Percentiles rank a stretch among this genome's conserved stretches.
Conservation (phyloP, 495 filamentous ascomycete species). For the Lophium mytilinum region DNA sequence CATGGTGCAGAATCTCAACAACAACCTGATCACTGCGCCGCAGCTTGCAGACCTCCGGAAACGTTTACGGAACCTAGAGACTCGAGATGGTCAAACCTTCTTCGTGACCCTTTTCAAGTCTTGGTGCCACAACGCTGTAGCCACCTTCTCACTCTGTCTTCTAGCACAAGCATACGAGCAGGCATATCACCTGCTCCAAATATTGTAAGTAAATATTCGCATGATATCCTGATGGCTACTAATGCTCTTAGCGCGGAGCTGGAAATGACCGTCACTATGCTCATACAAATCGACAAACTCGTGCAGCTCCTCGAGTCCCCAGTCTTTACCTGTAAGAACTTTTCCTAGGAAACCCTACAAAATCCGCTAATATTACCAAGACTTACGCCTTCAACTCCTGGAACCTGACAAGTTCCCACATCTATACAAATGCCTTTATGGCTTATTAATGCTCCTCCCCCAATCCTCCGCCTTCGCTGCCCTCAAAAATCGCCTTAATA, state of each 20-base stretch:
- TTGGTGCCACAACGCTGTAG: constrained; percentile 98
- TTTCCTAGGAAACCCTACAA: background rate
- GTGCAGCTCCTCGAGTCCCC: constrained; percentile 96
- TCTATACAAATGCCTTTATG: constrained; percentile 97
- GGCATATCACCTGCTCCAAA: constrained; percentile 91
- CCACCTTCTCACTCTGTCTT: constrained; percentile 91
- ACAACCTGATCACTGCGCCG: constrained; percentile 95
- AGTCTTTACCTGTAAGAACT: constrained; percentile 76
- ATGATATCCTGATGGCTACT: constrained; percentile 27
- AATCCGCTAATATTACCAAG: constrained; percentile 34
- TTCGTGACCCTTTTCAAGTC: constrained; percentile 91
- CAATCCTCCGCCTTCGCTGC: constrained; percentile 96
- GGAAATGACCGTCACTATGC: constrained; percentile 97
- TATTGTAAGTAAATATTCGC: constrained; percentile 56
- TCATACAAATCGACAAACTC: constrained; percentile 98
- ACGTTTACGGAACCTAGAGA: constrained; percentile 81
- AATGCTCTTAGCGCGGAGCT: constrained; percentile 69
- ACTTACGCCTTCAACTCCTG: constrained; percentile 93
- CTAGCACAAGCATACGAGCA: constrained; percentile 98
- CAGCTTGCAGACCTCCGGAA: constrained; percentile 88
- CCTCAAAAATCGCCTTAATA: constrained; percentile 92
- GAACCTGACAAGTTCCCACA: constrained; percentile 95
- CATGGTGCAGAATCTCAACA: constrained; percentile 99
- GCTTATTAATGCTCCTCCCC: constrained; percentile 92
- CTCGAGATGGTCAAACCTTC: constrained; percentile 86